Evolutionary conservation across 1,139 yeast genomes (phyloP), one percentile per base, ranked within the genome.

Genomic region (Lodderomyces margitis): DNA sequence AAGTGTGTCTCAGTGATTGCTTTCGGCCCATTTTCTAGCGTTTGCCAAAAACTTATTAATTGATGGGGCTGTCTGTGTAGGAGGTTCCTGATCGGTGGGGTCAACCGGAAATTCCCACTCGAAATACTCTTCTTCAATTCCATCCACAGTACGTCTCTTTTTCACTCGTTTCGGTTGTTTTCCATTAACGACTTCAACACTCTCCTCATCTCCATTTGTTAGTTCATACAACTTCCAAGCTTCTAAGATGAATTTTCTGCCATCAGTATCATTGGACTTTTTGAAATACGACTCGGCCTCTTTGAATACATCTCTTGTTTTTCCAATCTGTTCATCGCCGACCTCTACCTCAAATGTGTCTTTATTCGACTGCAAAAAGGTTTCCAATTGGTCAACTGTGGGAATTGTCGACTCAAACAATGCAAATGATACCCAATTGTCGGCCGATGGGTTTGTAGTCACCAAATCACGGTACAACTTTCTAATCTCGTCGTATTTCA

Each of bases 371-470:
- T 21, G 16, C 34, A 68, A 63, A 46, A 71, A 71, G 25, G 56
- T 53, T 19, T 54, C 53, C 23, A 81, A 46, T 54, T 84, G 89
- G 8, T 61, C 63, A 1, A 64, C 63, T 2, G 83, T 72, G 2
- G 91, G 91, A 2, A 83, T 75, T 1, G 82, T 69, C 1, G 86
- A 67, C 56, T 88, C 96, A 57, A 84, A 84, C 48, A 81, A 62
- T 2, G 95, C 95, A 53, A 68, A 74, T 14, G 81, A 70, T 7
- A 86, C 74, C 92, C 95, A 87, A 2, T 71, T 61, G 17, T 68
- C 63, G 6, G 78, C 69, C 8, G 47, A 40, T 5, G 62, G 56
- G 5, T 57, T 52, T 8, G 68, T 61, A 14, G 56, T 56, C 8
- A 83, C 49, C 14, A 75, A 61, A 14, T 66, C 54, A 38, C 75